phyloP scores from a whole-genome alignment of 768 basidiomycete genomes.

The Paxillus involutus region DNA sequence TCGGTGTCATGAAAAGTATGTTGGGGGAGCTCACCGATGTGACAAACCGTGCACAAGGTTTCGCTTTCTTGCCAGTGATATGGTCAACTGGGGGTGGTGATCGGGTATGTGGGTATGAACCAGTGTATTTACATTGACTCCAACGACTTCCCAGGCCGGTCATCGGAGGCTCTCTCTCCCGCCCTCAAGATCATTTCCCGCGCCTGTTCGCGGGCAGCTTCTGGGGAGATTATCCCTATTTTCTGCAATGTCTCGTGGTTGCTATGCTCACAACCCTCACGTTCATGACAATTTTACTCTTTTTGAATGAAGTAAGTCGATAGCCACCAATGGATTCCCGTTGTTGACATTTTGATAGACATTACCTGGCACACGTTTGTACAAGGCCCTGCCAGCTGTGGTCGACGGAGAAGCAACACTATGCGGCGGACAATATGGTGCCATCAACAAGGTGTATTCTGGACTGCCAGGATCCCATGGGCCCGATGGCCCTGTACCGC shows the following conservation, averaged over 20 bases:
- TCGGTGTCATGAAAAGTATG: conserved; percentile 65
- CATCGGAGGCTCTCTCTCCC: conserved; percentile 54
- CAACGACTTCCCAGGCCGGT: conserved; percentile 18
- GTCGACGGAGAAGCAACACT: neutral
- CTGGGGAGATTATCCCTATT: conserved; percentile 54
- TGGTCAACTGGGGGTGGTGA: conserved; percentile 24
- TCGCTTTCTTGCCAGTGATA: conserved; percentile 17
- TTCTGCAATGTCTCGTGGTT: conserved; percentile 63
- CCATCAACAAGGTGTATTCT: neutral
- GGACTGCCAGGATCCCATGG: neutral
- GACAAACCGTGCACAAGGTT: conserved; percentile 17
- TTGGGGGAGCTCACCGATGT: conserved; percentile 60
- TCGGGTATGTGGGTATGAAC: conserved; percentile 28
- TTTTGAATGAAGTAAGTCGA: conserved; percentile 51
- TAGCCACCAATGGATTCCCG: too few relatives aligned
- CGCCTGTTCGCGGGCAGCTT: conserved; percentile 45
- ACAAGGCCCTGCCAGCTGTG: neutral
- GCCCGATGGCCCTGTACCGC: conserved; percentile 35
- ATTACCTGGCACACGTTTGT: neutral
- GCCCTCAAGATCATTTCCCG: conserved; percentile 54
- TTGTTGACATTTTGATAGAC: neutral
- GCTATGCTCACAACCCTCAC: conserved; percentile 50
- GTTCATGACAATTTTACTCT: conserved; percentile 41
- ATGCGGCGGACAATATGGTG: neutral
- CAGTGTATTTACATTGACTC: neutral